Conservation (phyloP, 306 rosid species). For the Albizia julibrissin region DNA sequence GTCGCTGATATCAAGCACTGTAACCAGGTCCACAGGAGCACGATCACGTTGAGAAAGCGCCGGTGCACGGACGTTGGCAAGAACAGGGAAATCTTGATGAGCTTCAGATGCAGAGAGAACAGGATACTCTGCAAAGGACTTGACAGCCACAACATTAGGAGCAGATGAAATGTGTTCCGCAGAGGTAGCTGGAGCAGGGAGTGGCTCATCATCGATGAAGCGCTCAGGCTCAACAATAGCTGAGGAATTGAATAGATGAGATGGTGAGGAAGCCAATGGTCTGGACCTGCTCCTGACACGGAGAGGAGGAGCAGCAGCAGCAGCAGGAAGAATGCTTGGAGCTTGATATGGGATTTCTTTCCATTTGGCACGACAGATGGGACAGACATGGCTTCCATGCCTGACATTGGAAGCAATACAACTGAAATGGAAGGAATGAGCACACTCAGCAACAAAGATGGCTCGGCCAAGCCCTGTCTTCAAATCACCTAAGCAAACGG, state of each 20-base stretch:
- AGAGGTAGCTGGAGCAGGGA: background rate
- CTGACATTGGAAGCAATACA: slow-evolving; percentile 65
- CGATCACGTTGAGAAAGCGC: slow-evolving; percentile 40
- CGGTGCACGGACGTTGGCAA: slow-evolving; percentile 52
- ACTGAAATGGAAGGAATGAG: slow-evolving; percentile 68
- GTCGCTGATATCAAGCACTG: slow-evolving; percentile 71
- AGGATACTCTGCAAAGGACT: slow-evolving; percentile 9
- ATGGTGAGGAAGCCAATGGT: background rate
- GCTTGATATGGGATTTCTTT: slow-evolving; percentile 64
- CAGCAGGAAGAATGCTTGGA: slow-evolving; percentile 39
- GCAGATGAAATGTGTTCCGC: slow-evolving; percentile 4
- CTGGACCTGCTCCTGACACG: background rate
- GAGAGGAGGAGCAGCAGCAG: slow-evolving; percentile 20
- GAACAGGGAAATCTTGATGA: slow-evolving; percentile 47
- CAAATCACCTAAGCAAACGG: slow-evolving; percentile 60
- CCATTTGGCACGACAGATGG: slow-evolving; percentile 67
- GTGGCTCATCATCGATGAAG: slow-evolving; percentile 21
- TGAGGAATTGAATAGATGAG: background rate
- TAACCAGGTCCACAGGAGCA: slow-evolving; percentile 66
- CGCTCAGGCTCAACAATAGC: background rate
- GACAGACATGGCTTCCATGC: slow-evolving; percentile 69
- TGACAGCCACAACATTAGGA: background rate
- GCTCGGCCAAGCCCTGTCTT: slow-evolving; percentile 65
- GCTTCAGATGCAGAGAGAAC: slow-evolving; percentile 26
- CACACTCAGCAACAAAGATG: slow-evolving; percentile 30